Evolutionary conservation across 495 filamentous ascomycete genomes (phyloP).

Genomic region (Tuber magnatum): DNA sequence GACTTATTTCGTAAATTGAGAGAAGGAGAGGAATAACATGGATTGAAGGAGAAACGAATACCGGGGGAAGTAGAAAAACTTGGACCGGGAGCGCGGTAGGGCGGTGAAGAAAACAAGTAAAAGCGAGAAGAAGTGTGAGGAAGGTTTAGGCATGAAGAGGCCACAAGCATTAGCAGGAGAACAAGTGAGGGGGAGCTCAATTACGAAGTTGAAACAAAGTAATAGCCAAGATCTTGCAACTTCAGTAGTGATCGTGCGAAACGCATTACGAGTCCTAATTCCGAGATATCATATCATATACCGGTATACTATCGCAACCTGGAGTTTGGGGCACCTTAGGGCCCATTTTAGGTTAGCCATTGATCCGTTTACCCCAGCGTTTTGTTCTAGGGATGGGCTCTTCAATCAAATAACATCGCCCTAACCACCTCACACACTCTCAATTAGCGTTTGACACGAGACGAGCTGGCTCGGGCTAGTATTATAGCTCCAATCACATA

Average conservation of each 20-base stretch:
- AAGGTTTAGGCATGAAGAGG: neutral
- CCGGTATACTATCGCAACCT: neutral
- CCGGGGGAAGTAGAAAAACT: neutral
- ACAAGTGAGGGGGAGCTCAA: neutral
- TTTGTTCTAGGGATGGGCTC: neutral
- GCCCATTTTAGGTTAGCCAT: too few species aligned
- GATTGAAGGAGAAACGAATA: neutral
- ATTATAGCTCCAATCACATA: neutral
- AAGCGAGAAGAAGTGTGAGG: neutral
- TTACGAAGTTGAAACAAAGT: neutral
- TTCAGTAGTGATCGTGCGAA: neutral
- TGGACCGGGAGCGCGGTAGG: neutral
- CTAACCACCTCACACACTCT: neutral
- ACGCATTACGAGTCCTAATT: neutral
- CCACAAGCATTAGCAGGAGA: neutral
- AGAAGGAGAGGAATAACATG: neutral
- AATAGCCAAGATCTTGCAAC: neutral
- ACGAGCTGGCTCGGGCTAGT: neutral
- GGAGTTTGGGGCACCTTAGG: neutral
- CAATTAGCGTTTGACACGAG: neutral
- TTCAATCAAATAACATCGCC: neutral
- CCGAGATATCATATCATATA: neutral
- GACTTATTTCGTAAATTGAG: neutral
- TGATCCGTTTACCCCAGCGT: neutral
- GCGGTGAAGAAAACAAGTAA: neutral